A percentile compares a stretch with the other conserved stretches of the same genome.
Evolutionary conservation across 331 rosid species (phyloP).

Genomic region (Quercus lobata): DNA sequence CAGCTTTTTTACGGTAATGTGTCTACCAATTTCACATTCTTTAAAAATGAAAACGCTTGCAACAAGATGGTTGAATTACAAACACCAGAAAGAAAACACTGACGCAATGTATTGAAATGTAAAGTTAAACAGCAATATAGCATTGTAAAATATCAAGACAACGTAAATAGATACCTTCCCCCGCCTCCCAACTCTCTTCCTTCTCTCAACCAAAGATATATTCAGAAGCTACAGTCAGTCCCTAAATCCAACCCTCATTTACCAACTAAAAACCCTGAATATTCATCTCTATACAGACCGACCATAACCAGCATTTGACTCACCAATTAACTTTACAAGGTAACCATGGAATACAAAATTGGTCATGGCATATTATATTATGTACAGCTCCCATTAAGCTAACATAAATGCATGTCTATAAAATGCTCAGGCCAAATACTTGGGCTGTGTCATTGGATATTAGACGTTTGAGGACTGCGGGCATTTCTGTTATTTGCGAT

Average conservation of each 20-base stretch:
- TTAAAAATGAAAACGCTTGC: too few relatives aligned
- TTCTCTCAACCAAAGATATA: not conserved
- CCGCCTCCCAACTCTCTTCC: not conserved
- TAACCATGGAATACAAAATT: not conserved
- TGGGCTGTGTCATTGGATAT: constrained; percentile 3
- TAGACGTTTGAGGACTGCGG: constrained; percentile 12
- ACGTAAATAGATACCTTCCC: too few relatives aligned
- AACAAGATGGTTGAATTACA: too few relatives aligned
- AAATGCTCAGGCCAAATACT: not conserved
- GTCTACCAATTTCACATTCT: too few relatives aligned
- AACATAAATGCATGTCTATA: not conserved
- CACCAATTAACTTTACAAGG: not conserved
- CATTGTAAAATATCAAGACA: too few relatives aligned
- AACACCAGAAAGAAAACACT: too few relatives aligned
- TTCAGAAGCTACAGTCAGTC: not conserved
- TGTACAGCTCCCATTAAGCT: not conserved
- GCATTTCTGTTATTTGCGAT: constrained; percentile 29
- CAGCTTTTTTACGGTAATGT: too few relatives aligned
- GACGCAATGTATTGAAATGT: too few relatives aligned
- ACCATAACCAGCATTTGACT: not conserved
- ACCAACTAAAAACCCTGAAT: not conserved
- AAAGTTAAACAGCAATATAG: too few relatives aligned
- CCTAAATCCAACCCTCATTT: not conserved
- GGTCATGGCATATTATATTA: not conserved
- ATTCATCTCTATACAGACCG: not conserved